Evolutionary conservation across 164 flowering plant genomes (phyloP).

Genomic region (Buxus sempervirens): DNA sequence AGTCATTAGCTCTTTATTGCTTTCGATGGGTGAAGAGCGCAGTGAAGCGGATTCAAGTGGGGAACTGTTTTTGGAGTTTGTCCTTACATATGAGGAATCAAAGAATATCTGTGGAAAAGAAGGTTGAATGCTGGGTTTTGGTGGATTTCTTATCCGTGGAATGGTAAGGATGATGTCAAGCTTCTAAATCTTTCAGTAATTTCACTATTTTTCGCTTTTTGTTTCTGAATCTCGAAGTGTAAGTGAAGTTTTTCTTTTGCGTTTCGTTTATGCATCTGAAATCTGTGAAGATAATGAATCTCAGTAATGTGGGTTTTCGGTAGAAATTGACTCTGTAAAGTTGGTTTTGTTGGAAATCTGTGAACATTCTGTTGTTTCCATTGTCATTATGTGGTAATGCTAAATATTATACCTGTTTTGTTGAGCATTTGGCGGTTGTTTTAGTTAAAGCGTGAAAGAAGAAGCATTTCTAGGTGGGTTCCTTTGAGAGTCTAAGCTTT

Average conservation of each 20-base stretch:
- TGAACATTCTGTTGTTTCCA: background rate
- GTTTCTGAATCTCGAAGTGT: conserved; percentile 9
- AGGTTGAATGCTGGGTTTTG: background rate
- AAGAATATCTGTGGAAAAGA: conserved; percentile 12
- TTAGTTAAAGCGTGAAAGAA: background rate
- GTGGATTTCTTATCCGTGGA: background rate
- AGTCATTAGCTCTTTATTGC: background rate
- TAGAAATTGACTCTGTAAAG: background rate
- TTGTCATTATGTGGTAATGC: background rate
- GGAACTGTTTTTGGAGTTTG: background rate
- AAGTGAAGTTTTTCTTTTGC: conserved; percentile 6
- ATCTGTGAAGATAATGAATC: background rate
- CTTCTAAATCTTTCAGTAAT: background rate
- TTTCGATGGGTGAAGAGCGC: background rate
- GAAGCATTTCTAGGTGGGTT: conserved; percentile 8
- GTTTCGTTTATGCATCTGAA: background rate
- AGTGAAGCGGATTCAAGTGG: background rate
- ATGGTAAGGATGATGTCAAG: background rate
- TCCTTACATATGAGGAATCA: conserved; percentile 9
- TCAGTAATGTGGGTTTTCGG: background rate
- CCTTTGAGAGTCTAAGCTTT: background rate
- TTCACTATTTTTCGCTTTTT: background rate
- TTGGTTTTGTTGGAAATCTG: conserved; percentile 2
- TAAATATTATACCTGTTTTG: conserved; percentile 2
- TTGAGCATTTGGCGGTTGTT: background rate